Evolutionary conservation across 257 asterid species (phyloP).

Genomic region (Paraleonurus japonicus): DNA sequence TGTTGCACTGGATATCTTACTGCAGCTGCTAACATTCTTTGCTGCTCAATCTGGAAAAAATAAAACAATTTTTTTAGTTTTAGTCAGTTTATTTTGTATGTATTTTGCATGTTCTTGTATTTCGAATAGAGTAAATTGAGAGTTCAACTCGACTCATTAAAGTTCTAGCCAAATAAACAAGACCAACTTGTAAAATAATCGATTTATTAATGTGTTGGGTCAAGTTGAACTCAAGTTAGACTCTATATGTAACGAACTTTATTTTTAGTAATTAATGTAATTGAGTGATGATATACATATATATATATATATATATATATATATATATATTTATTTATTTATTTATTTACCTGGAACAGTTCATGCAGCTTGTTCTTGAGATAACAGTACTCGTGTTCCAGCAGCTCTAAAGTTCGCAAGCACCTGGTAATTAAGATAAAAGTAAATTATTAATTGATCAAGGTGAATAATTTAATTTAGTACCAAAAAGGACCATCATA

Average conservation of each 20-base stretch:
- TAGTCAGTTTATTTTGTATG: neutral
- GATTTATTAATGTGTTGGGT: no score
- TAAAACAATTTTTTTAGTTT: neutral
- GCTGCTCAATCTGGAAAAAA: constrained; percentile 81
- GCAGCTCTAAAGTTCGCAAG: constrained; percentile 71
- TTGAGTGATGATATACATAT: no score
- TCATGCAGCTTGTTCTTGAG: constrained; percentile 89
- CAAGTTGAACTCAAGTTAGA: neutral
- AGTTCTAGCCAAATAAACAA: no score
- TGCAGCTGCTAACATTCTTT: constrained; percentile 67
- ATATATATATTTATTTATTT: no score
- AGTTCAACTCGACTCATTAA: no score
- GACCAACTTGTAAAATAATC: no score
- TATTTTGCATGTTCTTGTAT: no score
- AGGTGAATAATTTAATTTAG: neutral
- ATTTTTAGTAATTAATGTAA: no score
- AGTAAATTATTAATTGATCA: neutral
- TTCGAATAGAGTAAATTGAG: no score
- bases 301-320: no score
- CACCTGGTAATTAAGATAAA: constrained; percentile 44
- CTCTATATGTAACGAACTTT: no score
- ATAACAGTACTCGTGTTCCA: constrained; percentile 85
- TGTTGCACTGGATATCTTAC: constrained; percentile 63
- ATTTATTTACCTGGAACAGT: constrained; percentile 86
- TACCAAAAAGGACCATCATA: neutral